Base-by-base conservation (phyloP, 2,329 filamentous ascomycete species). In the Fusarium sterilihyphosum region DNA sequence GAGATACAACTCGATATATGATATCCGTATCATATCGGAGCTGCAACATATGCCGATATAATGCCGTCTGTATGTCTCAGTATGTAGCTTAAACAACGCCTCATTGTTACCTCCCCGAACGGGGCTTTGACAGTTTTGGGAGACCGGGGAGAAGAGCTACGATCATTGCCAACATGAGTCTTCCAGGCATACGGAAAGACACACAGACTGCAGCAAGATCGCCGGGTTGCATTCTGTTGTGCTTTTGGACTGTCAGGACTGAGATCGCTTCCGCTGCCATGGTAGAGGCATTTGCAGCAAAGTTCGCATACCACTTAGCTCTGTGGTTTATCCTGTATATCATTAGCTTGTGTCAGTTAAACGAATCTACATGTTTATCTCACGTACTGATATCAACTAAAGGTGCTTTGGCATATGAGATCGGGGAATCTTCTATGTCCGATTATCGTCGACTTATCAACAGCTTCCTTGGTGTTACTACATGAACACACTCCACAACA, bases 201-300 rank as follows among this genome's bases (percentile, higher is more conserved):
- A 89, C 0, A 85, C 88, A 70, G 93, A 91, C 77, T 93, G 90
- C 5, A 94, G 77, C 12, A 94, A 80, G 31, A 93, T 80, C 22
- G 90, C 89, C 3, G 92, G 93, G 81, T 94, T 94, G 40, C 92
- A 92, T 73, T 92, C 92, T 61, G 92, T 91, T 12, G 92, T 92
- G 71, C 89, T 4, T 26, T 10, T 18, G 7, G 43, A 17, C 4
- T 16, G 6, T 10, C 18, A 52, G 13, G 24, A 26, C 37, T 29
- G 33, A 33, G 44, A 3, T n/a, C 29, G 29, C 35, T 59, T 53
- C 59, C 46, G 35, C 46, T 24, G 20, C 11, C 20, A 18, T 47
- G 18, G 29, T 35, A 24, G 38, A 57, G 18, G 57, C 37, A 11
- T 26, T 22, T 26, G 13, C 31, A 12, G 18, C 33, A 37, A 37